Base-by-base conservation (phyloP, 2,329 filamentous ascomycete genomes). In the Dactylonectria macrodidyma region DNA sequence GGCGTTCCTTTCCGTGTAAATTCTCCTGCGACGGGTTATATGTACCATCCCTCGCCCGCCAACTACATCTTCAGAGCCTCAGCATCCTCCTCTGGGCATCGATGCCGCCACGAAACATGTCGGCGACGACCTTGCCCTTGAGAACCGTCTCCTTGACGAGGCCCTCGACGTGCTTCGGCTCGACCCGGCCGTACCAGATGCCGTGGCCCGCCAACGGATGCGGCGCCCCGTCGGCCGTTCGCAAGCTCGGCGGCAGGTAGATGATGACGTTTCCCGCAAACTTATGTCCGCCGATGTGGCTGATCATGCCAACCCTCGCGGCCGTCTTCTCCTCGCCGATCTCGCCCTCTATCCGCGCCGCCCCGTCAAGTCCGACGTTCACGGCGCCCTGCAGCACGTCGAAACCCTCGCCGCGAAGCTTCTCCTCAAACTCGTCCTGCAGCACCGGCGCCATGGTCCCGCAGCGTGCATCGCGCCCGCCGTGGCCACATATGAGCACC, bases 401-500 rank as follows among this genome's bases (percentile, higher is more conserved):
- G 3, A 90, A 79, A 0, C 87, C 88, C 19, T 83, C 81, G 5
- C 78, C 79, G 2, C 80, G 80, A 6, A 95, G 78, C 74, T 89
- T 86, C 9, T 79, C 81, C 72, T 90, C 86, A 73, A 98, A 98
- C 73, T 95, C 92, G 0, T 81, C 81, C 72, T 89, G 84, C 14
- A 98, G 83, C 1, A 94, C 81, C 0, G 95, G 94, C 0, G 94
- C 95, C 70, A 95, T 85, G 24, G 93, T 82, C 0, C 96, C 95
- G 76, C 96, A 99, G 59, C 96, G 88, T 75, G 86, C 84, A 78
- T 99, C 96, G 11, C 96, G 87, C 2, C 91, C 90, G 14, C 92
- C 92, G 75, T 99, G 96, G 0, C 95, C 94, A 77, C 96, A 99
- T 50, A 98, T 92, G 22, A 98, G 83, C 34, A 99, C 89, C n/a